These are phyloP conservation scores for Citrus glauca DNA, from an alignment of 345 rosid genomes.

Conservation along the genomic window DNA sequence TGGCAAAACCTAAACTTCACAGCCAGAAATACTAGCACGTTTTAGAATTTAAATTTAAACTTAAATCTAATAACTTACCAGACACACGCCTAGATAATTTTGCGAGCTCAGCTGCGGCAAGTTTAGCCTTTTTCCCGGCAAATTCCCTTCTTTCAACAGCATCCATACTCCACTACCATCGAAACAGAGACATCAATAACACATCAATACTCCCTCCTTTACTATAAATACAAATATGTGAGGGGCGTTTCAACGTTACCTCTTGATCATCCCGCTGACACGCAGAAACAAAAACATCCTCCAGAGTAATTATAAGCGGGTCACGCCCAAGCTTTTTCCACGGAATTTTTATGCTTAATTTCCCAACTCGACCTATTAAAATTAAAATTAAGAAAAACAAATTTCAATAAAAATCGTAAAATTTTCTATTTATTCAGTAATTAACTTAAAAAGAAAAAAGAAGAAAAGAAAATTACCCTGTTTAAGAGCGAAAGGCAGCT, in stretches of 20 bases:
- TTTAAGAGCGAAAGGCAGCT: constrained; percentile 73
- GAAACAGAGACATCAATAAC: background rate
- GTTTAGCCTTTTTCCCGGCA: constrained; percentile 88
- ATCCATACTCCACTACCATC: constrained; percentile 65
- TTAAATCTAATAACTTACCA: constrained; percentile 43
- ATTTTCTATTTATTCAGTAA: no score
- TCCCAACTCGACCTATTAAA: constrained; percentile 59
- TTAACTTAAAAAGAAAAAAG: background rate
- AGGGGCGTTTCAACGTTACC: constrained; percentile 22
- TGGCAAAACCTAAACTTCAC: background rate
- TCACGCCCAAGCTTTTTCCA: constrained; percentile 84
- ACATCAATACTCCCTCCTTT: background rate
- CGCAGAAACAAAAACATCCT: constrained; percentile 69
- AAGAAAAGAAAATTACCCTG: constrained; percentile 64
- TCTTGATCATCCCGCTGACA: constrained; percentile 75
- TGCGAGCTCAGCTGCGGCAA: constrained; percentile 89
- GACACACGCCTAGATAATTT: constrained; percentile 69
- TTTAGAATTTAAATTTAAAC: background rate
- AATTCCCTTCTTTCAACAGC: constrained; percentile 79
- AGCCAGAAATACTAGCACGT: background rate
- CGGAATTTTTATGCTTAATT: constrained; percentile 70
- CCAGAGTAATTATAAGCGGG: constrained; percentile 59
- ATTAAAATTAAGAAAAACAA: background rate
- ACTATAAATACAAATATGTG: background rate
- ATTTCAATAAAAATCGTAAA: background rate